Base-by-base conservation (phyloP, 306 rosid species). In the Gleditsia sinensis region DNA sequence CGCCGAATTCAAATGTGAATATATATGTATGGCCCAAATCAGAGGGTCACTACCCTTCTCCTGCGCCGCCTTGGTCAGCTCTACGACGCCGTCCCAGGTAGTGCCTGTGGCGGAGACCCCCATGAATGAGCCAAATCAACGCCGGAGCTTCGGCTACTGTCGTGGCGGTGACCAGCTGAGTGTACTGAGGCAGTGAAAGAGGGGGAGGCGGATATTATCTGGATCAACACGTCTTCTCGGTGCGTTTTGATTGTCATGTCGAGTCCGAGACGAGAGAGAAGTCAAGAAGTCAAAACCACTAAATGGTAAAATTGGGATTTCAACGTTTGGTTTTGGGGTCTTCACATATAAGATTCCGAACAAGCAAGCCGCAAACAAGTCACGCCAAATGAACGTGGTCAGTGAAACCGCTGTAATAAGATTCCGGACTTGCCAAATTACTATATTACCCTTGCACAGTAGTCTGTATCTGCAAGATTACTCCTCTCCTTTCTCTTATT, bases 31-130 rank as follows among this genome's bases (percentile, higher is more conserved):
- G 1, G 94, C 99, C 99, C 99, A 94, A 17, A 50, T 81, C 75
- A 90, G 82, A 76, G 99, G 98, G 74, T 94, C 97, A 57, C 85
- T 74, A 9, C 92, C 93, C 75, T 90, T 87, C 70, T 78, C 86
- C 84, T 94, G 98, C 36, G 98, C 97, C 66, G 60, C 89, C 76
- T 83, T 86, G 9, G 91, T 94, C 27, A 87, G 72, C 80, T 90
- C 90, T 42, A 79, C 75, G 65, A 88, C 93, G 16, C 83, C 81
- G 72, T 83, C 90, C 89, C 93, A 85, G 16, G 71, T 20, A 49
- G 82, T 55, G 55, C 17, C 14, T 14, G 66, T 23, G 2, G 67
- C 32, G 56, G 82, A 79, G 27, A 68, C 83, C 83, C 71, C 90
- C 93, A 90, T 90, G 57, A 62, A 71, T 33, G 74, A 65, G 72